Base-by-base conservation (phyloP, 1,284 basidiomycete species). In the Anthracocystis setariae region DNA sequence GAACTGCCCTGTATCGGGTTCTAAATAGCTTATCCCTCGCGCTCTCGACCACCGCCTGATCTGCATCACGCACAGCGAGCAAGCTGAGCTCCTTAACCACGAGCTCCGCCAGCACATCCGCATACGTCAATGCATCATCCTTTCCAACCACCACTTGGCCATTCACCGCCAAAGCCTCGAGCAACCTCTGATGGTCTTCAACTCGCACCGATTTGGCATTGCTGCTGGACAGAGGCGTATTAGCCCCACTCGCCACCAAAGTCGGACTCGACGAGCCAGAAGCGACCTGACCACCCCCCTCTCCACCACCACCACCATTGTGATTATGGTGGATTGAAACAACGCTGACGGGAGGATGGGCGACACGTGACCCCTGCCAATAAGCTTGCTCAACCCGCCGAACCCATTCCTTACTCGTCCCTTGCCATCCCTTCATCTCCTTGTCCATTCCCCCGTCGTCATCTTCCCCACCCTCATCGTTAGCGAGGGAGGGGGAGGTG, bases 1-100 rank as follows among this genome's bases (percentile, higher is more conserved):
- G 91, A 0, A 98, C 92, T 21, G 91, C 91, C 58, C 89, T 87
- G 83, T 94, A 97, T 77, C 88, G 85, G 5, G 94, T 95, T 79
- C 92, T 86, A 78, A 96, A 88, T n/a, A 89, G 81, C 44, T 83
- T 82, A 33, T 56, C 79, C 68, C 86, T 85, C 5, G 85, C 84
- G 5, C 79, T 79, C 8, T 77, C 84, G 58, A 86, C 84, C 78
- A 87, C 84, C 46, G 80, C 81, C 64, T 68, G 24, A 24, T 44
- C 44, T 68, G 43, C 15, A 21, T 35, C 52, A 9, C 50, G 15
- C 5, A 20, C 77, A 12, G 53, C n/a, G 20, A 66, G 46, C 2
- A 59, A 47, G 44, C 84, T 84, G 21, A 86, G 62, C 44, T 87
- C 88, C 13, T 70, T 66, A 44, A 88, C 77, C 12, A 90, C 85